Base-by-base conservation (phyloP, 2,329 filamentous ascomycete species). In the Botrytis pseudocinerea region DNA sequence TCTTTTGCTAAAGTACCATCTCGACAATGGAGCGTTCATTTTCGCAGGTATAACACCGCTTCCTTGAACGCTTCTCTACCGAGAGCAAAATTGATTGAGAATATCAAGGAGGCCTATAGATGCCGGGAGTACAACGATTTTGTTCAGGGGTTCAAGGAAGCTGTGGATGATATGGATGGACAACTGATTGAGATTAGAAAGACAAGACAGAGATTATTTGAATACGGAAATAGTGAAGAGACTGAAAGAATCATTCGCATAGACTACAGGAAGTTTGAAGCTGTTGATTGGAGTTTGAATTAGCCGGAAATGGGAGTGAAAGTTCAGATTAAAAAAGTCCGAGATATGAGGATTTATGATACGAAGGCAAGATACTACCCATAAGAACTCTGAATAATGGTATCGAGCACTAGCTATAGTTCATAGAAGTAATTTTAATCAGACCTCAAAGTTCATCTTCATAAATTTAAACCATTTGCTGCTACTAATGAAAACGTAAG, bases 401-500 rank as follows among this genome's bases (percentile, higher is more conserved):
- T 28, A 18, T 54, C 12, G 16, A 14, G 28, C 14, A 28, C 28
- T 28, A 54, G 51, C 14, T 1, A 28, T 16, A 18, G 12, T 54
- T 18, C 6, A 54, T 18, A 9, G 14, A 5, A 16, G 14, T 28
- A 8, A 28, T 54, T 6, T 18, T 14, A 8, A 54, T 16, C 4
- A 28, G 28, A 18, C 1, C 14, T 54, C 25, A 28, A 28, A 6
- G 8, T 28, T 14, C 12, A 54, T 28, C n/a, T 28, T 18, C 6
- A 28, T 16, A 8, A 28, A 28, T 54, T 16, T 28, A n/a, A 28
- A 54, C n/a, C n/a, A 28, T 32, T 28, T 32, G 51, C n/a, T 14
- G 28, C 8, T 28, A 0, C n/a, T 14, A 28, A 16, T 54, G 14
- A 28, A 16, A 14, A n/a, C 6, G 0, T 18, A 8, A 18, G 51